Conservation (phyloP, 371 early-diverging fungal species). For the Saksenaea vasiformis region DNA sequence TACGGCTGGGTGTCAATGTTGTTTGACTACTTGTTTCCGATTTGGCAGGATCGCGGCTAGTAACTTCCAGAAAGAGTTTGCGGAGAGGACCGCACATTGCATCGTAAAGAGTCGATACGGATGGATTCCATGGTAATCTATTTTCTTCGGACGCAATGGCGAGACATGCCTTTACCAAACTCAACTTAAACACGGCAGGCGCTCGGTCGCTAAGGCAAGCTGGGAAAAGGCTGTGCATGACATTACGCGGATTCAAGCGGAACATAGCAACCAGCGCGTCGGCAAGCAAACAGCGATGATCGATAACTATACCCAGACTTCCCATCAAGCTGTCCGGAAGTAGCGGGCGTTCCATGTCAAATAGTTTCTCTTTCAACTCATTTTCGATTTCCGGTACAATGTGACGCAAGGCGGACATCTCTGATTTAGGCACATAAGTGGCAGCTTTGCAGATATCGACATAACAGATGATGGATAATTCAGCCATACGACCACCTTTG, state of each 20-base stretch:
- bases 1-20: slow-evolving; percentile 15
- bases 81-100: slow-evolving; percentile 71
- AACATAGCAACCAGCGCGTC: slow-evolving; percentile 79
- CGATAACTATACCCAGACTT: slow-evolving; percentile 55
- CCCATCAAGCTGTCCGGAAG: slow-evolving; percentile 61
- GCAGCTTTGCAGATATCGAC: slow-evolving; percentile 83
- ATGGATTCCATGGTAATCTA: slow-evolving; percentile 76
- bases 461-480: slow-evolving; percentile 76
- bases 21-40: slow-evolving; percentile 22
- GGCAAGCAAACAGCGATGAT: slow-evolving; percentile 65
- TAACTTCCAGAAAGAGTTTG: slow-evolving; percentile 64
- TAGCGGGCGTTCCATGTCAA: slow-evolving; percentile 61
- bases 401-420: slow-evolving; percentile 64
- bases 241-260: slow-evolving; percentile 70
- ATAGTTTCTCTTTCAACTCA: slow-evolving; percentile 72
- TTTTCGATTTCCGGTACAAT: slow-evolving; percentile 77
- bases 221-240: slow-evolving; percentile 68
- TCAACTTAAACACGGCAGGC: slow-evolving; percentile 72
- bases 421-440: slow-evolving; percentile 68
- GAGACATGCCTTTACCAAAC: slow-evolving; percentile 76
- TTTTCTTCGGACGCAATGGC: slow-evolving; percentile 73
- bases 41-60: slow-evolving; percentile 44
- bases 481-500: slow-evolving; percentile 63
- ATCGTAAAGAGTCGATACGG: slow-evolving; percentile 65
- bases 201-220: slow-evolving; percentile 68